Evolutionary conservation across 2,329 filamentous ascomycete genomes (phyloP).

Genomic region (Penicillium sp.): DNA sequence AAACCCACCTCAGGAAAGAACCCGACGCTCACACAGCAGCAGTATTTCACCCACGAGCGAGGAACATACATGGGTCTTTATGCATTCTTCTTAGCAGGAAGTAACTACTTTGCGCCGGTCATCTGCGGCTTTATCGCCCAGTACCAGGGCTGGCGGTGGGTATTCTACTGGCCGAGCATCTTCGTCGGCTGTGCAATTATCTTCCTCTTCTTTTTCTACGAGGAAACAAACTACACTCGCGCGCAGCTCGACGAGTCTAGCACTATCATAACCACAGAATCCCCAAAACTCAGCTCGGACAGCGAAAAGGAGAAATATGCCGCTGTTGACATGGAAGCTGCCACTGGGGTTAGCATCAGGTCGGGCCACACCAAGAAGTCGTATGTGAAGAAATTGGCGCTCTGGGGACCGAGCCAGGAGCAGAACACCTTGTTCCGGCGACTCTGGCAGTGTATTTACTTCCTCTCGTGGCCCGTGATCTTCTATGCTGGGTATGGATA

Average conservation of each 20-base stretch:
- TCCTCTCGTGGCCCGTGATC: constrained; percentile 40
- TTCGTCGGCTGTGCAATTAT: constrained; percentile 49
- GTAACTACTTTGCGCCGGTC: constrained; percentile 47
- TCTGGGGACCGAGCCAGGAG: constrained; percentile 29
- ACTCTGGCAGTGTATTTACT: constrained; percentile 36
- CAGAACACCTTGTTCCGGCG: constrained; percentile 38
- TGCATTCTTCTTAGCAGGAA: constrained; percentile 42
- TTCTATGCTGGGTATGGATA: constrained; percentile 38
- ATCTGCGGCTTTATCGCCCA: constrained; percentile 50
- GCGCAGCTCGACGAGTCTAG: constrained; percentile 15
- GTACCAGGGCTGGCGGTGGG: constrained; percentile 50
- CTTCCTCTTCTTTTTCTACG: constrained; percentile 56
- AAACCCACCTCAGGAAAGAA: background rate
- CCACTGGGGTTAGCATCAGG: constrained; percentile 16
- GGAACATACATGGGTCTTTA: constrained; percentile 45
- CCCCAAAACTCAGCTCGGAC: constrained; percentile 10
- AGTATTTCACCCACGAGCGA: constrained; percentile 47
- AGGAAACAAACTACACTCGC: constrained; percentile 55
- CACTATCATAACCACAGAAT: constrained; percentile 2
- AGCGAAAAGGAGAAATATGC: constrained; percentile 22
- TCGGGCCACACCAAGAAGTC: constrained; percentile 32
- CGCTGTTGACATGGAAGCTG: constrained; percentile 4
- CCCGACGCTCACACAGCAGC: background rate
- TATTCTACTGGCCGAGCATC: constrained; percentile 54
- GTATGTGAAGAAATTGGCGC: constrained; percentile 35